Evolutionary conservation across 176 grass and related monocot genomes (phyloP).

Genomic region (Rhynchospora tenuis): DNA sequence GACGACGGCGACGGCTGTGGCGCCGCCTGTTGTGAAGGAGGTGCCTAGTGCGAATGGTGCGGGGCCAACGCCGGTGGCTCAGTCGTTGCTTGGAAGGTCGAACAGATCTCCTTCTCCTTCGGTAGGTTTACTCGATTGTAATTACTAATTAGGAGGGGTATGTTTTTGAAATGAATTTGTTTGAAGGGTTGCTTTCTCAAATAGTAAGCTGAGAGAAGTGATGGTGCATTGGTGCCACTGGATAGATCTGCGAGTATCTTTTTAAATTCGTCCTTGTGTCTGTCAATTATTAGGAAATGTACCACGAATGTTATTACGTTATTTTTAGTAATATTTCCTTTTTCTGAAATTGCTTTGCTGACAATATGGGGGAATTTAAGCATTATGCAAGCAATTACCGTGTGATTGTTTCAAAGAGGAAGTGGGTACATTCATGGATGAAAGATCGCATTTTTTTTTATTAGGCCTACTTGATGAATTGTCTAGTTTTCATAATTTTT

Average conservation of each 20-base stretch:
- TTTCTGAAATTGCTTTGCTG: background rate
- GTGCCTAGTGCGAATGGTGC: conserved; percentile 23
- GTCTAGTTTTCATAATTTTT: background rate
- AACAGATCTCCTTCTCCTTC: conserved; percentile 95
- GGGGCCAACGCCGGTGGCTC: background rate
- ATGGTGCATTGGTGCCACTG: background rate
- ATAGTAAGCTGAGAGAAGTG: conserved; percentile 24
- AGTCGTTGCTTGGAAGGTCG: conserved; percentile 57
- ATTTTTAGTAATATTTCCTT: conserved; percentile 20
- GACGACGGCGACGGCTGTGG: conserved; percentile 36
- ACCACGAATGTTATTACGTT: background rate
- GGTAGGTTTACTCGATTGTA: conserved; percentile 29
- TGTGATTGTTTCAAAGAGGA: background rate
- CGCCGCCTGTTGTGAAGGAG: background rate
- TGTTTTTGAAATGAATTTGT: conserved; percentile 14
- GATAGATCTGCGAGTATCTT: conserved; percentile 5
- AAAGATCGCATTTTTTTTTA: background rate
- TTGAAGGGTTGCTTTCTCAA: background rate
- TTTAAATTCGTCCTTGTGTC: background rate
- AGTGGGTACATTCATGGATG: conserved; percentile 9
- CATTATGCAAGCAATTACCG: conserved; percentile 1
- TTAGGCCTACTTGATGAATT: background rate
- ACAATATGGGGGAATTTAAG: background rate
- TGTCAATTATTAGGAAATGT: background rate
- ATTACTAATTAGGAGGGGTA: background rate